phyloP scores from a whole-genome alignment of 345 rosid species.

The Brassica incana region DNA sequence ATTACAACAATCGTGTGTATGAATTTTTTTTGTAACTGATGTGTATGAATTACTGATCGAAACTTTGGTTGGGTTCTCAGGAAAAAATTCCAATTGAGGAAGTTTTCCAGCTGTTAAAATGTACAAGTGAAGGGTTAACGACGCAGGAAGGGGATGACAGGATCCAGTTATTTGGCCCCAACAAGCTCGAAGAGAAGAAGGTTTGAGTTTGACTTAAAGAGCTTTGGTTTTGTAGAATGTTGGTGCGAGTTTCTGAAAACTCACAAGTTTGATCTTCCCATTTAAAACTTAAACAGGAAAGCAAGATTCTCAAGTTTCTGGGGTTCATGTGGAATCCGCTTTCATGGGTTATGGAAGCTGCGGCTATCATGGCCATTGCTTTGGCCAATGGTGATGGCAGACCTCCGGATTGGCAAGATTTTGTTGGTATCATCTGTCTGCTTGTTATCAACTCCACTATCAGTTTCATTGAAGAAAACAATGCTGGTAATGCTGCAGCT shows the following conservation, averaged over 20 bases:
- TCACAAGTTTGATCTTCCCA: slow-evolving; percentile 1
- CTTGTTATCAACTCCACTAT: neutral
- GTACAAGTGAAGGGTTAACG: neutral
- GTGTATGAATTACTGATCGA: neutral
- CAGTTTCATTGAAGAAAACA: neutral
- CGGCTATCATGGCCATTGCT: neutral
- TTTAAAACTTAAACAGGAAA: slow-evolving; percentile 21
- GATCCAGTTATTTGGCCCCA: neutral
- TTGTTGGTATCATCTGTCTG: neutral
- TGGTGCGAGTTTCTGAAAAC: neutral
- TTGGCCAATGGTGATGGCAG: neutral
- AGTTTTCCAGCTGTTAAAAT: neutral
- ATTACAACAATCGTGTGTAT: neutral
- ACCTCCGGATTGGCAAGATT: neutral
- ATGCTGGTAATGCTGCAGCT: neutral
- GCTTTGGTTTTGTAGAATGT: neutral
- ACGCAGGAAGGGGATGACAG: neutral
- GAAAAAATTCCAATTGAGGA: neutral
- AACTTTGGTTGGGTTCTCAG: slow-evolving; percentile 11
- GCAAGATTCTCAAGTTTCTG: neutral
- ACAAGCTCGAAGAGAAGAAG: slow-evolving; percentile 1
- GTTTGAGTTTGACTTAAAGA: slow-evolving; percentile 16
- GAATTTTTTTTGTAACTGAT: too few species aligned
- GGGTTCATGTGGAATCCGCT: neutral
- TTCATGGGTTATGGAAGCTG: slow-evolving; percentile 1